These are phyloP conservation scores for Paracoccidioides brasiliensis DNA, from an alignment of 2,329 filamentous ascomycete genomes.

Conservation along the genomic window DNA sequence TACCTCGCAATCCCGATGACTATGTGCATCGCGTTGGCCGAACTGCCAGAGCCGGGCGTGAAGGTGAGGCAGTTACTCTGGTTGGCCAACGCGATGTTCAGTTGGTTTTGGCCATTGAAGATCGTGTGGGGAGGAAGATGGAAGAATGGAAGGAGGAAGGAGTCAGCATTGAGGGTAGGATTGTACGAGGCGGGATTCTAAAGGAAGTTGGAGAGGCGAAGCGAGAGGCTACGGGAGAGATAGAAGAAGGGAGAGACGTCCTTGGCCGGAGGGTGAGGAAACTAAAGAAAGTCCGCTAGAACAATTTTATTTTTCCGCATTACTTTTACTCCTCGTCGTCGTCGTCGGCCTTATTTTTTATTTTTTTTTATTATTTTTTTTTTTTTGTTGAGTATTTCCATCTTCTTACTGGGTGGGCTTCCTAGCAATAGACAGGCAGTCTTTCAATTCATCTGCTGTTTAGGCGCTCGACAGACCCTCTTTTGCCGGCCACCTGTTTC, in stretches of 20 bases:
- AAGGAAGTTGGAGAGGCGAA: conserved; percentile 94
- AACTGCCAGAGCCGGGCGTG: conserved; percentile 80
- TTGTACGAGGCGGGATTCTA: conserved; percentile 62
- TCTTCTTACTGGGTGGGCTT: not conserved
- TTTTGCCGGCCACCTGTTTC: not conserved
- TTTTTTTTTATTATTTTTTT: conserved; percentile 9
- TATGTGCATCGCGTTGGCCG: conserved; percentile 95
- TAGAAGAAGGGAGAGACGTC: conserved; percentile 85
- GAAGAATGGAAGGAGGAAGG: conserved; percentile 76
- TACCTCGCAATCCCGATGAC: conserved; percentile 90
- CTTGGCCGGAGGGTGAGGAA: conserved; percentile 59
- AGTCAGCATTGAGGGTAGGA: conserved; percentile 84
- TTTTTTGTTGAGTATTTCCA: not conserved
- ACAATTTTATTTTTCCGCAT: not conserved
- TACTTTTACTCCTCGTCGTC: too few relatives aligned
- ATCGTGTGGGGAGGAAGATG: conserved; percentile 65
- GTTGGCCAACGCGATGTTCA: conserved; percentile 89
- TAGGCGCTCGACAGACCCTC: not conserved
- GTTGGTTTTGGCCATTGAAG: conserved; percentile 80
- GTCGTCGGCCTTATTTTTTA: not conserved
- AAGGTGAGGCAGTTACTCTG: conserved; percentile 71
- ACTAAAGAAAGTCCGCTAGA: conserved; percentile 30
- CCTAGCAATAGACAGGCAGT: not conserved
- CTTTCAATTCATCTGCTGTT: not conserved
- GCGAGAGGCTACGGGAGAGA: conserved; percentile 75